A percentile compares a stretch with the other conserved stretches of the same genome.
These are phyloP conservation scores for Beauveria bassiana DNA, from an alignment of 2,329 filamentous ascomycete genomes.

Conservation along the genomic window DNA sequence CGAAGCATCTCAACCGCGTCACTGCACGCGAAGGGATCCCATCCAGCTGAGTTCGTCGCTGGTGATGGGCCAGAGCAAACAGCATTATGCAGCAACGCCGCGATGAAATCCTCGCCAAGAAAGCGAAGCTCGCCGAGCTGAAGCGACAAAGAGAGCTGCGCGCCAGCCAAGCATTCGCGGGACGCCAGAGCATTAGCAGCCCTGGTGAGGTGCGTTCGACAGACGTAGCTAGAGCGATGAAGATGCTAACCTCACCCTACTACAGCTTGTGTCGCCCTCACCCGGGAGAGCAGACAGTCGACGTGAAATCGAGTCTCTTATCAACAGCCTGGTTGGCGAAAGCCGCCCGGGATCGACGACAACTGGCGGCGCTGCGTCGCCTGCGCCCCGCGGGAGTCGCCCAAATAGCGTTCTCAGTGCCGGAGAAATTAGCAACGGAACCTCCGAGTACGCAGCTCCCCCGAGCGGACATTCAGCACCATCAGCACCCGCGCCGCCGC, in stretches of 20 bases:
- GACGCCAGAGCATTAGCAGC: conserved; percentile 60
- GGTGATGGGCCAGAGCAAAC: conserved; percentile 10
- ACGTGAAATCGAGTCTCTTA: conserved; percentile 75
- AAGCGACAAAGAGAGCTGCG: conserved; percentile 85
- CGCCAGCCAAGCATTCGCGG: conserved; percentile 64
- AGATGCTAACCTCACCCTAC: conserved; percentile 15
- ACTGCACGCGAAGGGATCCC: background rate
- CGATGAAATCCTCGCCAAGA: conserved; percentile 95
- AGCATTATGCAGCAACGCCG: conserved; percentile 67
- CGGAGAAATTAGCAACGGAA: conserved; percentile 71
- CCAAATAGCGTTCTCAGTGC: conserved; percentile 82
- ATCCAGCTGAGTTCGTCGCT: background rate
- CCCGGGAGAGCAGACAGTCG: conserved; percentile 62
- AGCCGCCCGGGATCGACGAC: conserved; percentile 63
- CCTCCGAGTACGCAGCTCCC: conserved; percentile 51
- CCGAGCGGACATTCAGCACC: conserved; percentile 33
- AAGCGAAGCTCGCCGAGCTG: conserved; percentile 91
- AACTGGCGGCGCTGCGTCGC: conserved; percentile 56
- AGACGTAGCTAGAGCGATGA: conserved; percentile 8
- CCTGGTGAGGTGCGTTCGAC: conserved; percentile 57
- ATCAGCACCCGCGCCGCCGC: conserved; percentile 14
- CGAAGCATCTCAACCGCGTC: too few relatives aligned
- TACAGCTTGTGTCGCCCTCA: conserved; percentile 54
- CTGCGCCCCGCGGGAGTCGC: conserved; percentile 62
- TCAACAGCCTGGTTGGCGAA: conserved; percentile 75